Evolutionary conservation across 495 filamentous ascomycete genomes (phyloP).

Genomic region (Hapsidospora chrysogenum): DNA sequence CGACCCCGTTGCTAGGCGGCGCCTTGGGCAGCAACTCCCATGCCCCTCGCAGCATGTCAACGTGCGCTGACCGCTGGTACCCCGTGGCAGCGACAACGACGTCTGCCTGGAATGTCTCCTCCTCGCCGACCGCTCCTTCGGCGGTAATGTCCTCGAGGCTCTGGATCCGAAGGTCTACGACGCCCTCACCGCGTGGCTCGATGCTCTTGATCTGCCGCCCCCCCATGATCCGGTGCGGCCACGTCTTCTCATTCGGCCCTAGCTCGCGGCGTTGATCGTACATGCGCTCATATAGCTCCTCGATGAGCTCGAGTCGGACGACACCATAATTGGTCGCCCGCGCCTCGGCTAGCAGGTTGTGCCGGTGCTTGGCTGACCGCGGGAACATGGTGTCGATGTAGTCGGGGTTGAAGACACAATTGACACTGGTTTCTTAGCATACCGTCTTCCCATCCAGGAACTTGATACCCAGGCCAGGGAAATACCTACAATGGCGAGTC

Average conservation of each 20-base stretch:
- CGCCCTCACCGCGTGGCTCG: conserved; percentile 18
- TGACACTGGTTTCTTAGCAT: conserved; percentile 44
- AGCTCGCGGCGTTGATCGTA: conserved; percentile 63
- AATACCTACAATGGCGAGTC: conserved; percentile 82
- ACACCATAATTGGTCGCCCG: conserved; percentile 86
- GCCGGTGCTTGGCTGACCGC: conserved; percentile 42
- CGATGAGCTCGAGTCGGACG: conserved; percentile 72
- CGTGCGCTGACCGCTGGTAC: conserved; percentile 63
- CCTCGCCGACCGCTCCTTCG: conserved; percentile 16
- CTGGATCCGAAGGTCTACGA: conserved; percentile 12
- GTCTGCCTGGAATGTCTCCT: conserved; percentile 54
- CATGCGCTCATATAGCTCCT: conserved; percentile 67
- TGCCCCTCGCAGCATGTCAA: conserved; percentile 53
- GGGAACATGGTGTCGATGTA: conserved; percentile 59
- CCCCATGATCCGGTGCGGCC: conserved; percentile 65
- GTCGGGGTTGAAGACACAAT: conserved; percentile 86
- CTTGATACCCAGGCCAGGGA: neutral
- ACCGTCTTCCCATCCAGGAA: neutral
- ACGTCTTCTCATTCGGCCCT: conserved; percentile 48
- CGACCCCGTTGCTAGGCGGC: neutral
- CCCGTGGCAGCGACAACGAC: conserved; percentile 77
- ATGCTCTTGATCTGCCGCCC: conserved; percentile 44
- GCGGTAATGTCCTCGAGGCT: conserved; percentile 18
- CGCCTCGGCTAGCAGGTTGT: conserved; percentile 43
- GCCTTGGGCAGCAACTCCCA: conserved; percentile 42